Evolutionary conservation across 2,329 filamentous ascomycete species (phyloP), one percentile per base, ranked within the genome.

Genomic region (Penicillium frequentans): DNA sequence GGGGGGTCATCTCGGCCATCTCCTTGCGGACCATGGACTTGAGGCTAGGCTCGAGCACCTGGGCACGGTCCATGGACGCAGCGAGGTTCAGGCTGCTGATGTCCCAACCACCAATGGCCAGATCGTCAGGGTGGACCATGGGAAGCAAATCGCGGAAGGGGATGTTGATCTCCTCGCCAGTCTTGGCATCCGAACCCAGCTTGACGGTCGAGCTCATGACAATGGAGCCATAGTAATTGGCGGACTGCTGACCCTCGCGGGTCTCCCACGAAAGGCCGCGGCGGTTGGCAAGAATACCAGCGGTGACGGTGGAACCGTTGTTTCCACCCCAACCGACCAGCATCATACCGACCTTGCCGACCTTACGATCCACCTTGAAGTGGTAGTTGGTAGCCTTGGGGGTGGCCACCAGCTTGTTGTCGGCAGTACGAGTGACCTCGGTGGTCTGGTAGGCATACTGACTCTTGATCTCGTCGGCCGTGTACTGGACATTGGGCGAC

Each of bases 221-320:
- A 68, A 98, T 86, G 56, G 95, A 99, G 70, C 95, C 95, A 76
- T 97, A 99, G 86, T 98, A 99, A 81, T 99, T 99, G 78, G 95
- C 89, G 64, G 85, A 82, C 63, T 87, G 91, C 66, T 85, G 80
- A 52, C 93, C 93, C 77, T 97, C 91, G 71, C 93, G 93, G 69
- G 95, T 98, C 64, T 97, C 91, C 95, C 95, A 99, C 60, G 83
- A 81, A 57, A 98, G 85, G 57, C 86, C 84, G 68, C 88, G 90
- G 73, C 91, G 90, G 80, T 99, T 99, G 78, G 93, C 95, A 74
- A 99, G 85, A 78, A 99, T 96, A 75, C 93, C 95, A 61, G 95
- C 95, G 58, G 95, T 98, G 61, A 99, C 91, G 57, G 95, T 99
- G 65, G 91, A 91, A 65, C 95, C 95, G 75, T 99, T 99, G 86